Evolutionary conservation across 148 eudicot genomes (phyloP).

Genomic region (Camellia japonica): DNA sequence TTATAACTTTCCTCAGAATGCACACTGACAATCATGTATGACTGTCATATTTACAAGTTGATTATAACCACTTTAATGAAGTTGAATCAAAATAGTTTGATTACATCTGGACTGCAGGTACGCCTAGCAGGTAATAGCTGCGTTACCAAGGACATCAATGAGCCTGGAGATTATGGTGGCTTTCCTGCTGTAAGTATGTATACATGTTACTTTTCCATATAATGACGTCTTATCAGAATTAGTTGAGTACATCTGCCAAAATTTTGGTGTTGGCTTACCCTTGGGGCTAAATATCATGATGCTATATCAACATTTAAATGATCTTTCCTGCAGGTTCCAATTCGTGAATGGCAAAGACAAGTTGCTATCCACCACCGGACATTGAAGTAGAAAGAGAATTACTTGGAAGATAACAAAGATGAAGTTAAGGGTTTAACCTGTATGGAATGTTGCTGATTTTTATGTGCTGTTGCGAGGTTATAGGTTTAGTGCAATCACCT

Average conservation of each 20-base stretch:
- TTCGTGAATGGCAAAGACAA: constrained; percentile 73
- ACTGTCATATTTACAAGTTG: background rate
- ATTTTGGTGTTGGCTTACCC: background rate
- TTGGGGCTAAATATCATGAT: background rate
- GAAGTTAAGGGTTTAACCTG: constrained; percentile 4
- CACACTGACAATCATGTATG: background rate
- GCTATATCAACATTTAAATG: background rate
- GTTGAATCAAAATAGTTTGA: constrained; percentile 6
- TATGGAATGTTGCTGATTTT: background rate
- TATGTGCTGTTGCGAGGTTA: background rate
- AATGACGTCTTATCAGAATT: background rate
- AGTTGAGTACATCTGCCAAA: background rate
- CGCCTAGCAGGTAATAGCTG: constrained; percentile 85
- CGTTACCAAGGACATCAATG: constrained; percentile 76
- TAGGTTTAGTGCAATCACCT: background rate
- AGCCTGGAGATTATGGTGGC: constrained; percentile 93
- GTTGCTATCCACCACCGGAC: constrained; percentile 42
- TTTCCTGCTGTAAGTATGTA: constrained; percentile 80
- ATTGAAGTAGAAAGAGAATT: constrained; percentile 11
- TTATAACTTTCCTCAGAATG: background rate
- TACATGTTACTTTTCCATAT: background rate
- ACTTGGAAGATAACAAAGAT: background rate
- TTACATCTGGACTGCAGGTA: constrained; percentile 43
- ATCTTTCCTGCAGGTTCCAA: constrained; percentile 51
- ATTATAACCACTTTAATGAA: background rate